Base-by-base conservation (phyloP, 1,139 yeast genomes). In the Geotrichum reessii region DNA sequence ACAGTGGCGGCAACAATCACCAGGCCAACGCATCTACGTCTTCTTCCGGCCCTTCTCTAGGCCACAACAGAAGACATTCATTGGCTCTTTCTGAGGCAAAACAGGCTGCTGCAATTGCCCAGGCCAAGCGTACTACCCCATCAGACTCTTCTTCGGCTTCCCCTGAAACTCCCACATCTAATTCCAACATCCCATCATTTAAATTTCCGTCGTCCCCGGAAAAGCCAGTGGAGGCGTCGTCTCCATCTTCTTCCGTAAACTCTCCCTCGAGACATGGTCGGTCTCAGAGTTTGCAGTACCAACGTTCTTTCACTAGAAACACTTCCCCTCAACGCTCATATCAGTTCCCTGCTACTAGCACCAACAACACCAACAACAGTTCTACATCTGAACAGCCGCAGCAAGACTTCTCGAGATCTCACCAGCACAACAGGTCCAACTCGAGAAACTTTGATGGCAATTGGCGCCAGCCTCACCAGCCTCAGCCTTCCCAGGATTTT, bases 51-150 rank as follows among this genome's bases (percentile, higher is more conserved):
- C 25, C 49, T 7, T 25, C 54, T 14, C 70, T 73, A 50, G 97
- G 97, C 47, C 99, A 93, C 70, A 78, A 80, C 55, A 84, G 99
- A 75, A 83, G 99, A 72, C 99, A 93, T 70, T 91, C 97, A 0
- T 76, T 93, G 62, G 98, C 96, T 1, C 78, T 93, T 61, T 86
- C 86, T 60, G 99, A 93, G 73, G 99, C 99, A n/a, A 92, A 89
- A 67, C 86, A 87, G 66, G 98, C 98, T 3, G 99, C 99, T 17
- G 97, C 97, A 8, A 84, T 83, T 67, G 92, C 91, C 55, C 96
- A 90, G 72, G 85, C 86, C 2, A 68, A 70, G 56, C 70, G 75
- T 78, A 82, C 60, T 21, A 53, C 27, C 42, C 42, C 17, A 14
- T 37, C 42, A 19, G 42, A 37, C 42, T 4, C 42, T 14, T 37